phyloP scores from a whole-genome alignment of 2,329 filamentous ascomycete species.

The Arthrobotrys conoides region DNA sequence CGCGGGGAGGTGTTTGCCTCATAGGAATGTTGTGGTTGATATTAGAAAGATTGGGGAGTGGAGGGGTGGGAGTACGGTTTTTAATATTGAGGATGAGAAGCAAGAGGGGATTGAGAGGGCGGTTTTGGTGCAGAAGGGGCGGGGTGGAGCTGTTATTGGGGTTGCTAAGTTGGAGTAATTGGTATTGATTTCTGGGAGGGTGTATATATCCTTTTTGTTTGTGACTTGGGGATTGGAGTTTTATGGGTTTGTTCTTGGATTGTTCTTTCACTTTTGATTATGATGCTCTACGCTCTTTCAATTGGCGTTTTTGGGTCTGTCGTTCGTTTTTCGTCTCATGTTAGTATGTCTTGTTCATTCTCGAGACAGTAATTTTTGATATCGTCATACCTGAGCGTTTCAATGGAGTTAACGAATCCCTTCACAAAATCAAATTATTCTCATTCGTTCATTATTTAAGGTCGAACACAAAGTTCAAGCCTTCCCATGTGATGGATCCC shows the following conservation, averaged over 20 bases:
- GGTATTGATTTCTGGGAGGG: not conserved
- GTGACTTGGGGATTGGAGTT: not conserved
- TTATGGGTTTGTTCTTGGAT: not conserved
- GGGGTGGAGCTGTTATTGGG: conserved; percentile 64
- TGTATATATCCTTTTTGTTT: conserved; percentile 3
- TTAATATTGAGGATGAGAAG: conserved; percentile 62
- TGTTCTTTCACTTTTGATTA: not conserved
- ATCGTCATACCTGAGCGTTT: no score
- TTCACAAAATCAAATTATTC: no score
- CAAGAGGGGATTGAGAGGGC: conserved; percentile 64
- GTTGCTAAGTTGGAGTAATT: conserved; percentile 61
- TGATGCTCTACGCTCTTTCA: not conserved
- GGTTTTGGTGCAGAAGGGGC: conserved; percentile 64
- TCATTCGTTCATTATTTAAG: no score
- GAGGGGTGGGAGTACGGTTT: conserved; percentile 65
- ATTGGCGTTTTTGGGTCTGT: not conserved
- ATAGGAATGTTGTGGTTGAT: conserved; percentile 65
- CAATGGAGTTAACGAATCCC: no score
- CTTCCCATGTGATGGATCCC: not conserved
- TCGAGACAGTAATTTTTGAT: no score
- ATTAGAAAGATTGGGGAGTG: conserved; percentile 66
- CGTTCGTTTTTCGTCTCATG: not conserved
- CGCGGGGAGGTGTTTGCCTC: conserved; percentile 66
- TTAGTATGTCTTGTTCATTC: no score
- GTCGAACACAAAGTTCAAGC: not conserved